Conservation (phyloP, 2,329 filamentous ascomycete genomes). For the Pseudocercospora fuligena region DNA sequence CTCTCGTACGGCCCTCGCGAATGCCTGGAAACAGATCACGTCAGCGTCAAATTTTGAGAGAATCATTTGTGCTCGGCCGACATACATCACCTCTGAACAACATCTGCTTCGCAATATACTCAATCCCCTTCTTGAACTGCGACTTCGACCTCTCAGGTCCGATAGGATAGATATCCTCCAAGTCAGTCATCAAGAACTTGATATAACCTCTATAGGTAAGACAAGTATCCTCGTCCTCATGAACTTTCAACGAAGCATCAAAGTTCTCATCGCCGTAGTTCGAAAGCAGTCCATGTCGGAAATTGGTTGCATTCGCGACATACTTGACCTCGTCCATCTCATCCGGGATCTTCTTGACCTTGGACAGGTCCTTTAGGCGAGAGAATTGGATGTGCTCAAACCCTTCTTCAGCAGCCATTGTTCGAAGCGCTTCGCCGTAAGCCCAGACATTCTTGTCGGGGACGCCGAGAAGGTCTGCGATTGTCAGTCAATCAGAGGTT, state of each 20-base stretch:
- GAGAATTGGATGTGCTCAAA: conserved; percentile 24
- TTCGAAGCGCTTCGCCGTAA: conserved; percentile 21
- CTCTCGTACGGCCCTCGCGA: conserved; percentile 22
- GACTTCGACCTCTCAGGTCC: conserved; percentile 18
- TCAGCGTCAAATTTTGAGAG: background rate
- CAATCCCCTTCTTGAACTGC: conserved; percentile 22
- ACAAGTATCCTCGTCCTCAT: conserved; percentile 21
- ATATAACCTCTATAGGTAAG: conserved; percentile 26
- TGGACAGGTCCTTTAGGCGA: conserved; percentile 22
- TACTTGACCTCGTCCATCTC: conserved; percentile 27
- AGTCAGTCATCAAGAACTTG: conserved; percentile 24
- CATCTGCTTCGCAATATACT: conserved; percentile 28
- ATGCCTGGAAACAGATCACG: conserved; percentile 5
- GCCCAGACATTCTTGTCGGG: conserved; percentile 21
- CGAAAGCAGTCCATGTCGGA: conserved; percentile 21
- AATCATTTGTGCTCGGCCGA: background rate
- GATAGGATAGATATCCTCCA: conserved; percentile 24
- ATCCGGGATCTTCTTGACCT: conserved; percentile 19
- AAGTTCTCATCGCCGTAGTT: conserved; percentile 20
- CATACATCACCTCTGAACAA: conserved; percentile 28
- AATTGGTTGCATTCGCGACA: conserved; percentile 27
- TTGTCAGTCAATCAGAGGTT: background rate
- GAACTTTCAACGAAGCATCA: conserved; percentile 13
- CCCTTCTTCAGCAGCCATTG: conserved; percentile 14
- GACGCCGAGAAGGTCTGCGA: conserved; percentile 19